phyloP scores from a whole-genome alignment of 306 rosid genomes.

The Oemleria cerasiformis region DNA sequence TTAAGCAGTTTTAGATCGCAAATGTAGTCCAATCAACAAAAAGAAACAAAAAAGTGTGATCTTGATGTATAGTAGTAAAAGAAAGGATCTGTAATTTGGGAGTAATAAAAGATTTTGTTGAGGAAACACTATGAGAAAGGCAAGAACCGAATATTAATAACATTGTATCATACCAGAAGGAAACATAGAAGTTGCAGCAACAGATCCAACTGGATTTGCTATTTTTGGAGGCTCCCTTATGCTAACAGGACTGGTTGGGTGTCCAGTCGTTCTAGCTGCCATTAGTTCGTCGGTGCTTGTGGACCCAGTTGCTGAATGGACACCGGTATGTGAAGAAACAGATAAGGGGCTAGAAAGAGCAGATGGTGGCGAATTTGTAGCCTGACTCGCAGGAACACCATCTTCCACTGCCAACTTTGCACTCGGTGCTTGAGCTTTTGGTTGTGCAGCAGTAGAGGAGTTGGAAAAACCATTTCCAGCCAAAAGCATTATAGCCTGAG shows the following conservation, averaged over 20 bases:
- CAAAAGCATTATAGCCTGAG: slow-evolving; percentile 78
- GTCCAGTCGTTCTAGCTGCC: slow-evolving; percentile 50
- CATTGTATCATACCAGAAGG: slow-evolving; percentile 55
- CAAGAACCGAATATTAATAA: background rate
- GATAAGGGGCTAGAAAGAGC: slow-evolving; percentile 71
- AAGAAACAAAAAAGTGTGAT: background rate
- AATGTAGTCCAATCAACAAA: background rate
- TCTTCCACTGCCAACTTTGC: slow-evolving; percentile 48
- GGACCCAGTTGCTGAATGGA: slow-evolving; percentile 78
- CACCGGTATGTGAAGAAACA: slow-evolving; percentile 64
- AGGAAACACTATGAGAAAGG: background rate
- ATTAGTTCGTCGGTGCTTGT: slow-evolving; percentile 69
- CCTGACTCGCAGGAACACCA: slow-evolving; percentile 42
- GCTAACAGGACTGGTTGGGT: slow-evolving; percentile 47
- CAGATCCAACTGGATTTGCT: slow-evolving; percentile 31
- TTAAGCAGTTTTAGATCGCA: background rate
- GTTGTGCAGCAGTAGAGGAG: slow-evolving; percentile 39
- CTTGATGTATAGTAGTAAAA: background rate
- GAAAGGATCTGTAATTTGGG: background rate
- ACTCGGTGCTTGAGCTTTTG: slow-evolving; percentile 42
- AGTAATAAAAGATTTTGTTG: background rate
- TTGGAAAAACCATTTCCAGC: slow-evolving; percentile 55
- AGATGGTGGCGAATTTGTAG: slow-evolving; percentile 37
- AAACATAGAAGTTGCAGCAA: slow-evolving; percentile 46
- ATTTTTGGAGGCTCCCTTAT: slow-evolving; percentile 54